phyloP scores from a whole-genome alignment of 495 filamentous ascomycete genomes.

The Aspergillus olivimuriae region DNA sequence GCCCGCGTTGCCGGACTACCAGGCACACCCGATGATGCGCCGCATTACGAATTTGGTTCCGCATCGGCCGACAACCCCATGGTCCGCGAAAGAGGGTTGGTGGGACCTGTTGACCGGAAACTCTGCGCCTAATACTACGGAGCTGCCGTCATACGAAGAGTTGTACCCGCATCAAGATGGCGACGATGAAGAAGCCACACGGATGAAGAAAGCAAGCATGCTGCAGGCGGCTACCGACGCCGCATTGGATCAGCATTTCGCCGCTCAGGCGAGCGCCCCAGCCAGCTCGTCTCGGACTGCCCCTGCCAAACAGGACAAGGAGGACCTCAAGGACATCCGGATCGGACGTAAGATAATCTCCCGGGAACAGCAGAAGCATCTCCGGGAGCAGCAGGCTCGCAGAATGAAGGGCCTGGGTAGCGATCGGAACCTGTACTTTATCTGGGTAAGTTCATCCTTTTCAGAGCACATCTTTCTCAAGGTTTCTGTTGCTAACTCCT shows the following conservation, averaged over 20 bases:
- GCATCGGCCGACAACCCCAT: constrained; percentile 39
- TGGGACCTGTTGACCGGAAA: constrained; percentile 58
- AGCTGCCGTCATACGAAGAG: constrained; percentile 76
- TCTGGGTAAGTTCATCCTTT: constrained; percentile 66
- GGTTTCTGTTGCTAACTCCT: constrained; percentile 14
- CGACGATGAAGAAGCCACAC: constrained; percentile 35
- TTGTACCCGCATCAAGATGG: constrained; percentile 57
- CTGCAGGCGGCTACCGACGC: constrained; percentile 58
- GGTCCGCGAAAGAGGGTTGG: constrained; percentile 54
- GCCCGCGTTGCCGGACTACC: constrained; percentile 64
- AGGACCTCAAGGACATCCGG: constrained; percentile 38
- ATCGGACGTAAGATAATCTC: constrained; percentile 48
- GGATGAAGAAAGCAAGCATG: constrained; percentile 56
- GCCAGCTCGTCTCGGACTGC: constrained; percentile 45
- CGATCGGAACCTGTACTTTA: constrained; percentile 75
- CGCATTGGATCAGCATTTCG: constrained; percentile 61
- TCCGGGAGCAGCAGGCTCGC: constrained; percentile 62
- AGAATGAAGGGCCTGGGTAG: constrained; percentile 68
- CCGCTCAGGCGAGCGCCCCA: constrained; percentile 47
- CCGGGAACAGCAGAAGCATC: constrained; percentile 66
- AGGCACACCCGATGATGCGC: constrained; percentile 64
- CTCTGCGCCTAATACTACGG: constrained; percentile 35
- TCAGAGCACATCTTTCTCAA: constrained; percentile 10
- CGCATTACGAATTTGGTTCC: constrained; percentile 71
- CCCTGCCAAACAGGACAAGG: constrained; percentile 25